A percentile compares a stretch with the other conserved stretches of the same genome.
These are phyloP conservation scores for Leccinum fuscescens DNA, from an alignment of 1,284 basidiomycete species.

Conservation along the genomic window DNA sequence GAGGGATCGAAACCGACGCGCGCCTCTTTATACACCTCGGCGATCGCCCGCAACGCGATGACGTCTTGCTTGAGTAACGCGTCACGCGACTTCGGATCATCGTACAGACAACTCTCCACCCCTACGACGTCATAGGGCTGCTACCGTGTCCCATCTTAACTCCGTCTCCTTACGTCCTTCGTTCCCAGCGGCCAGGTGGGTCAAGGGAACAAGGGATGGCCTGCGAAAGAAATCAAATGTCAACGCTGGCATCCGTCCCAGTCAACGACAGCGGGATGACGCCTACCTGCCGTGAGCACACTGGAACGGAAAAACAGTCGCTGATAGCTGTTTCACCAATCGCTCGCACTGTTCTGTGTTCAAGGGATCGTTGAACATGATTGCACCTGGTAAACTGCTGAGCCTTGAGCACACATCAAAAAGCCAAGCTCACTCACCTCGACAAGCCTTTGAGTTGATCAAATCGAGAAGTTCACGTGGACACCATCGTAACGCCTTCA, in stretches of 20 bases:
- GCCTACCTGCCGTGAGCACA: conserved; percentile 88
- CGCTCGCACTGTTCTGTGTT: conserved; percentile 64
- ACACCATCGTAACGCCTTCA: conserved; percentile 72
- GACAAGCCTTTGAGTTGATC: conserved; percentile 89
- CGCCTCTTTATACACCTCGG: conserved; percentile 32
- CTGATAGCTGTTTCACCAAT: conserved; percentile 65
- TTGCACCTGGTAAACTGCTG: conserved; percentile 60
- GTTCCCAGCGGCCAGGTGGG: conserved; percentile 23
- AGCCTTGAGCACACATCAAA: conserved; percentile 3
- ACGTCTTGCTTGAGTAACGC: conserved; percentile 32
- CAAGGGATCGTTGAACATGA: conserved; percentile 94
- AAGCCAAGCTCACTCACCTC: conserved; percentile 53
- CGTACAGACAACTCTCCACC: background rate
- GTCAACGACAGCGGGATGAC: background rate
- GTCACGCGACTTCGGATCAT: conserved; percentile 35
- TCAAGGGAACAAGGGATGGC: conserved; percentile 49
- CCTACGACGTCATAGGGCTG: conserved; percentile 18
- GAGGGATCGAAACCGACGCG: conserved; percentile 4
- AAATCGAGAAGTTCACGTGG: conserved; percentile 78
- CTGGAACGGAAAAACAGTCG: conserved; percentile 83
- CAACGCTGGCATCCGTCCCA: background rate
- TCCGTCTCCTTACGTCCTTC: conserved; percentile 6
- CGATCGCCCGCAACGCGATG: conserved; percentile 29
- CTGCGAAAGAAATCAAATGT: conserved; percentile 25
- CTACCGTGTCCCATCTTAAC: conserved; percentile 29